Percentiles rank a stretch among this genome's conserved stretches.
Evolutionary conservation across 2,329 filamentous ascomycete genomes (phyloP).

Genomic region (Hymenoscyphus infarciens): DNA sequence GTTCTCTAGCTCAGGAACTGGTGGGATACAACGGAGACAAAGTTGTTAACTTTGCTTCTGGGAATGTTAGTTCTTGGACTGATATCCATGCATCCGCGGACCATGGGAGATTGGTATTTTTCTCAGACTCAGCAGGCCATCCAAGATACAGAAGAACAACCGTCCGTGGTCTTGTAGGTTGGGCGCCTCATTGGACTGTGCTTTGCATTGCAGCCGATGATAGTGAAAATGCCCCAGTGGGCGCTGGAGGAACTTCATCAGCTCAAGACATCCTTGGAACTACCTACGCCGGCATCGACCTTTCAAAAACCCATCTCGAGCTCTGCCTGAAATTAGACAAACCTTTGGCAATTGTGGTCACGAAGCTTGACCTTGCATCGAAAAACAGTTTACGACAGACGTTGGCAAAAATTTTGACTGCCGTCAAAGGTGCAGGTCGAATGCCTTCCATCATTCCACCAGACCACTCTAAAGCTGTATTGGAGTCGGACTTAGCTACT

Average conservation of each 20-base stretch:
- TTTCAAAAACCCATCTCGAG: constrained; percentile 76
- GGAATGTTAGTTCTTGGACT: constrained; percentile 87
- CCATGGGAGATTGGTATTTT: constrained; percentile 73
- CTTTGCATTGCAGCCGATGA: constrained; percentile 84
- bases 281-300: constrained; percentile 59
- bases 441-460: constrained; percentile 69
- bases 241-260: constrained; percentile 42
- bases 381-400: constrained; percentile 66
- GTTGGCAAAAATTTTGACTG: constrained; percentile 69
- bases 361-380: constrained; percentile 84
- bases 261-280: constrained; percentile 49
- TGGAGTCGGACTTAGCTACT: constrained; percentile 48
- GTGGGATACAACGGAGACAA: constrained; percentile 68
- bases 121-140: constrained; percentile 90
- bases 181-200: constrained; percentile 91
- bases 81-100: constrained; percentile 83
- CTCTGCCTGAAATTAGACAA: constrained; percentile 78
- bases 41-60: constrained; percentile 80
- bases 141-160: constrained; percentile 86
- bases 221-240: constrained; percentile 43
- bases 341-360: constrained; percentile 78
- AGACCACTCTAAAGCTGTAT: constrained; percentile 47
- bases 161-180: constrained; percentile 84
- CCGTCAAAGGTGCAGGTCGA: constrained; percentile 71
- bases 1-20: constrained; percentile 89